phyloP scores from a whole-genome alignment of 2,329 filamentous ascomycete species.

The Diplodia seriata region DNA sequence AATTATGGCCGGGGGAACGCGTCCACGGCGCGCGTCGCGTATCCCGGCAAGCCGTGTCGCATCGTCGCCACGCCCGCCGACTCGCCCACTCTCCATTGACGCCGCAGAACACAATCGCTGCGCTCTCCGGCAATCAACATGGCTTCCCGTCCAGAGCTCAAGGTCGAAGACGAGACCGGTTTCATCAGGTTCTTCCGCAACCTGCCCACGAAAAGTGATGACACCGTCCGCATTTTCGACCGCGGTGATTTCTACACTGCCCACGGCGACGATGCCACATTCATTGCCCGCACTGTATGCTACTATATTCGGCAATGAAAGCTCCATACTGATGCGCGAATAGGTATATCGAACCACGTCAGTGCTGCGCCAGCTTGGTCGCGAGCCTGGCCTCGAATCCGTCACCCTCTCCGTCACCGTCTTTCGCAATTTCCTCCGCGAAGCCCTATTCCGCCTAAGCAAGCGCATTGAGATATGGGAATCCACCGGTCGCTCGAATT shows the following conservation, averaged over 20 bases:
- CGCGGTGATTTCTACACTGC: conserved; percentile 94
- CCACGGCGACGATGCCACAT: conserved; percentile 84
- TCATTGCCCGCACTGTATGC: conserved; percentile 76
- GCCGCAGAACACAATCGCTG: background rate
- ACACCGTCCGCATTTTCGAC: conserved; percentile 90
- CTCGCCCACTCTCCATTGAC: conserved; percentile 1
- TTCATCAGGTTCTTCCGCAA: conserved; percentile 97
- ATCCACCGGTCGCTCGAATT: conserved; percentile 80
- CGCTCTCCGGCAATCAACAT: conserved; percentile 43
- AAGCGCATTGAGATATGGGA: conserved; percentile 93
- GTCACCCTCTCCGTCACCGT: conserved; percentile 96
- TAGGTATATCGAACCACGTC: conserved; percentile 97
- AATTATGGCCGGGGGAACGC: background rate
- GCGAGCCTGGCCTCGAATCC: conserved; percentile 83
- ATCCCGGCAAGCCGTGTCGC: conserved; percentile 5
- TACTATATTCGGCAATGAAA: background rate
- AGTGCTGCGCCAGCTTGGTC: conserved; percentile 87
- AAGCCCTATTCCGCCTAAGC: conserved; percentile 88
- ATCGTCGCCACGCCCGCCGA: background rate
- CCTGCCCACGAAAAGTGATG: conserved; percentile 72
- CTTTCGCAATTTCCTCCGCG: conserved; percentile 92
- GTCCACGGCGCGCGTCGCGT: conserved; percentile 25
- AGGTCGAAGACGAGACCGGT: conserved; percentile 92
- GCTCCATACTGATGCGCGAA: conserved; percentile 11
- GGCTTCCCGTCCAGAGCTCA: conserved; percentile 64